phyloP scores from a whole-genome alignment of 495 filamentous ascomycete species.

The Xylaria curta region DNA sequence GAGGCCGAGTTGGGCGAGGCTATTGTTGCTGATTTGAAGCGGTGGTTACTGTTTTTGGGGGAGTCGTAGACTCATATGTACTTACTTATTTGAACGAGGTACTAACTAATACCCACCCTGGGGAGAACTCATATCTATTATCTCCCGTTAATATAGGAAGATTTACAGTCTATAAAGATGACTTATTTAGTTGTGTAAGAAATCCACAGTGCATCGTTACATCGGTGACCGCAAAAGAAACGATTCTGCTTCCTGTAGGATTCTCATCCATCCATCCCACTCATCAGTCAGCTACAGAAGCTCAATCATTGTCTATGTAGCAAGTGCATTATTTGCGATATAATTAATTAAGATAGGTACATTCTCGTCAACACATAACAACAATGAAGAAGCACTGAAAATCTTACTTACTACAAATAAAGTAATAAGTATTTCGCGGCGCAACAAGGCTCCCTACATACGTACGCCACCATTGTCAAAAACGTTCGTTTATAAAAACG shows the following conservation, averaged over 20 bases:
- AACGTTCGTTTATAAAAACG: constrained; percentile 6
- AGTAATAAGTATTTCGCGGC: not conserved
- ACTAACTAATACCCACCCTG: too few species aligned
- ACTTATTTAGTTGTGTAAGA: not conserved
- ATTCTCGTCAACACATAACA: not conserved
- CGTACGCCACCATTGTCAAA: not conserved
- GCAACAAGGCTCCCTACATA: constrained; percentile 15
- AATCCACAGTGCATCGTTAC: not conserved
- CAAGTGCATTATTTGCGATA: not conserved
- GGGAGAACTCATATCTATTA: not conserved
- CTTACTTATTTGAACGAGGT: too few species aligned
- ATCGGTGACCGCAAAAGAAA: not conserved
- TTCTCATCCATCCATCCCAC: not conserved
- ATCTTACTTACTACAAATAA: not conserved
- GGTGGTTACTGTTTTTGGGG: constrained; percentile 36
- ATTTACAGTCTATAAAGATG: too few species aligned
- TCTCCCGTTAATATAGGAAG: not conserved
- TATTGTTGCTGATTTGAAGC: constrained; percentile 39
- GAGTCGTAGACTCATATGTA: too few species aligned
- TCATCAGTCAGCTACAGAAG: not conserved
- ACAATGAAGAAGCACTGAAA: not conserved
- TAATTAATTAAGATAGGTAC: not conserved
- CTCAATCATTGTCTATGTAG: not conserved
- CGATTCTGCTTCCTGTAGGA: not conserved
- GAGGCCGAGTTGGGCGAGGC: constrained; percentile 34